Percentiles rank a stretch among this genome's conserved stretches.
Conservation (phyloP, 1,139 yeast species). For the Candida tetrigidarum region DNA sequence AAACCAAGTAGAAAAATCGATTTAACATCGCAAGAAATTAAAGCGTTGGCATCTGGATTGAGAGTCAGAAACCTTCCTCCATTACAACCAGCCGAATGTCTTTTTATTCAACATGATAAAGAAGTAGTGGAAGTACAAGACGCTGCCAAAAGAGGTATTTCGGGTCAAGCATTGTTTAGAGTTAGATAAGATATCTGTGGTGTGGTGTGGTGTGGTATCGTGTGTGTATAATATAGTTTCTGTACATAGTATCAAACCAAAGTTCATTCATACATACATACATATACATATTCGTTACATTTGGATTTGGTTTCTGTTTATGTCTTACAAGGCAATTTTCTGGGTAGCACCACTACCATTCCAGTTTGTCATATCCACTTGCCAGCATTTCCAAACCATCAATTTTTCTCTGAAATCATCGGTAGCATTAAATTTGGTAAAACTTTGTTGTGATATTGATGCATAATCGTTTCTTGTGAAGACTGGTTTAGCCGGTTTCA, state of each 20-base stretch:
- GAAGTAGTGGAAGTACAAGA: constrained; percentile 77
- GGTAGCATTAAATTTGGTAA: constrained; percentile 22
- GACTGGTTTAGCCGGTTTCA: constrained; percentile 39
- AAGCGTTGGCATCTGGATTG: constrained; percentile 75
- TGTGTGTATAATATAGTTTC: too few species aligned
- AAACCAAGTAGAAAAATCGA: constrained; percentile 83
- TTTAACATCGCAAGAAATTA: constrained; percentile 66
- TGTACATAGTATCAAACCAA: constrained; percentile 5
- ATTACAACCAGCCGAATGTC: constrained; percentile 87
- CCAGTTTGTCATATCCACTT: constrained; percentile 86
- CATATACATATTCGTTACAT: neutral
- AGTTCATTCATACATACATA: too few species aligned
- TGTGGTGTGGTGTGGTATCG: too few species aligned
- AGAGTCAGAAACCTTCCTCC: constrained; percentile 79
- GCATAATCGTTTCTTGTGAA: constrained; percentile 42
- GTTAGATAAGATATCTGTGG: constrained; percentile 60
- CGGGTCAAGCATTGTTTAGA: constrained; percentile 85
- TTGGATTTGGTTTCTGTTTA: neutral
- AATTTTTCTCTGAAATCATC: constrained; percentile 46
- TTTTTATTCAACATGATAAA: constrained; percentile 55
- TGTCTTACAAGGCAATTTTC: constrained; percentile 27
- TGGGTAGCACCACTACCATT: constrained; percentile 33
- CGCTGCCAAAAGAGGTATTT: constrained; percentile 74
- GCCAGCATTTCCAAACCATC: constrained; percentile 81
- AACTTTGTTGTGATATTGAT: constrained; percentile 31